Conservation (phyloP, 352 stramenopile species). For the Elongisporangium anandrum region DNA sequence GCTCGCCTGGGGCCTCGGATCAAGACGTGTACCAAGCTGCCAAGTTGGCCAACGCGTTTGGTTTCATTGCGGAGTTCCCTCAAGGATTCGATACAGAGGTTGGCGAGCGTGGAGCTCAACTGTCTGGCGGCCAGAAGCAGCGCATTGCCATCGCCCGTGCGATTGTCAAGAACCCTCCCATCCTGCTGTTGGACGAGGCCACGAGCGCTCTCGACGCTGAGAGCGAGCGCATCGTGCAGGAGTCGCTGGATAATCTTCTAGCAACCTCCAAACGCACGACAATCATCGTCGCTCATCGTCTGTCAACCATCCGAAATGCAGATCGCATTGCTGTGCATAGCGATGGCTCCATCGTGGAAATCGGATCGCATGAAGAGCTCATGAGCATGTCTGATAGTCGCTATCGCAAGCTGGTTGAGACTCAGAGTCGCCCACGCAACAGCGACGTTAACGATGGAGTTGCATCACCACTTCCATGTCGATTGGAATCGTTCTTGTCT, state of each 20-base stretch:
- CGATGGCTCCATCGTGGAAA: slow-evolving; percentile 87
- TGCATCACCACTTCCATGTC: not conserved
- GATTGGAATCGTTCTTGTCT: not conserved
- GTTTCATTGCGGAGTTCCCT: slow-evolving; percentile 89
- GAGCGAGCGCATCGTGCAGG: slow-evolving; percentile 61
- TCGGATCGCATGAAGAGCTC: slow-evolving; percentile 92
- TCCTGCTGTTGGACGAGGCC: slow-evolving; percentile 67
- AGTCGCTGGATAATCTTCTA: slow-evolving; percentile 33
- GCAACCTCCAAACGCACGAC: slow-evolving; percentile 31
- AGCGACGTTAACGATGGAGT: not conserved
- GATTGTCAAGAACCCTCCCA: slow-evolving; percentile 66
- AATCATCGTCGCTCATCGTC: slow-evolving; percentile 88
- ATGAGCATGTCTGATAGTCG: slow-evolving; percentile 42
- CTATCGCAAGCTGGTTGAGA: slow-evolving; percentile 42
- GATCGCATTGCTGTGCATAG: slow-evolving; percentile 92
- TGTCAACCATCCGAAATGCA: slow-evolving; percentile 88
- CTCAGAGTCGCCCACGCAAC: slow-evolving; percentile 17
- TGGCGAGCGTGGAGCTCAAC: slow-evolving; percentile 76
- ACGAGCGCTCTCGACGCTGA: slow-evolving; percentile 35
- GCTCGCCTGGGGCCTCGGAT: slow-evolving; percentile 15
- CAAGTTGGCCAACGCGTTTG: slow-evolving; percentile 85
- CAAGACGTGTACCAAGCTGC: slow-evolving; percentile 66
- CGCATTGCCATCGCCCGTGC: slow-evolving; percentile 87
- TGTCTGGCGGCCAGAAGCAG: slow-evolving; percentile 92
- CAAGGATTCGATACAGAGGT: slow-evolving; percentile 87